These are phyloP conservation scores for Cutaneotrichosporon sp. DNA, from an alignment of 1,284 basidiomycete genomes.

Conservation along the genomic window DNA sequence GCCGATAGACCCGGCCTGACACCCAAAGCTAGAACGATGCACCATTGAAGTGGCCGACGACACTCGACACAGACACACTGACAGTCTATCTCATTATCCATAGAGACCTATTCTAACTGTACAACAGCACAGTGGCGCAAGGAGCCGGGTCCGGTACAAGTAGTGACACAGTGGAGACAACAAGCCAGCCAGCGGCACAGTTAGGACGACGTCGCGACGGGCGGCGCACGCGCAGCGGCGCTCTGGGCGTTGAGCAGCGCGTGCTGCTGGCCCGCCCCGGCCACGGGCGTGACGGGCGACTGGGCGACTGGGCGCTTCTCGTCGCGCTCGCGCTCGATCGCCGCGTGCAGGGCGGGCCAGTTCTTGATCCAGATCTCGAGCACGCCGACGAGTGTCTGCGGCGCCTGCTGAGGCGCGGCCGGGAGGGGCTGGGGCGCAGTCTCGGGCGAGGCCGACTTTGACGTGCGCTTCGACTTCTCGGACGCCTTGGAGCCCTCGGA, in stretches of 20 bases:
- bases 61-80: no score
- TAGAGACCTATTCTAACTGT: neutral
- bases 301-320: no score
- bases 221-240: neutral
- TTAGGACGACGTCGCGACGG: neutral
- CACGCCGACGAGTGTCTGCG: constrained; percentile 34
- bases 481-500: neutral
- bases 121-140: constrained; percentile 1
- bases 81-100: neutral
- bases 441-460: neutral
- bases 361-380: constrained; percentile 39
- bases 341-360: constrained; percentile 10
- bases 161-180: neutral
- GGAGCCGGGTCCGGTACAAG: neutral
- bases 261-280: neutral
- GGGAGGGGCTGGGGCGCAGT: neutral
- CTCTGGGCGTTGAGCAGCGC: neutral
- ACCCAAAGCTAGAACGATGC: constrained; percentile 14
- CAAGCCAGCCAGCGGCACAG: neutral
- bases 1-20: constrained; percentile 4
- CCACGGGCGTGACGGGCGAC: neutral
- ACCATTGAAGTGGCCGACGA: constrained; percentile 11
- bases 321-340: constrained; percentile 2
- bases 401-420: constrained; percentile 1
- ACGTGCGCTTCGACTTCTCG: neutral